These are phyloP conservation scores for Potentilla sterilis DNA, from an alignment of 306 rosid genomes.

Conservation along the genomic window DNA sequence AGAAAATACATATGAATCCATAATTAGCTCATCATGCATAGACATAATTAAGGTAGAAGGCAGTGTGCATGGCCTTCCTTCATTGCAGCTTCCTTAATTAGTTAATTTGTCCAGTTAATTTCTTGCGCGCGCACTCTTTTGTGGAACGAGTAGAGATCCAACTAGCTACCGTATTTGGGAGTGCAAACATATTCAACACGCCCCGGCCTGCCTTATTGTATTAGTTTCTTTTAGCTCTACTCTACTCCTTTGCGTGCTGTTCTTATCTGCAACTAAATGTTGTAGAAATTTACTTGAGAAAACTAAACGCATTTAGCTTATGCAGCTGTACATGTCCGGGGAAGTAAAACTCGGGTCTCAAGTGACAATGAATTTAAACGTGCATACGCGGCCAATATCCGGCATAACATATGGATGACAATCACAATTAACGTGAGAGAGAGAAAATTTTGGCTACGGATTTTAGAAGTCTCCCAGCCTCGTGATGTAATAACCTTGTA, in stretches of 20 bases:
- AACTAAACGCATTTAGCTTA: too few species aligned
- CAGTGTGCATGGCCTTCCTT: neutral
- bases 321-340: neutral
- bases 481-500: neutral
- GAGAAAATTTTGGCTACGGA: neutral
- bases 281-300: too few species aligned
- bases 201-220: neutral
- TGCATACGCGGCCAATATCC: too few species aligned
- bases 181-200: neutral
- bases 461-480: neutral
- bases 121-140: neutral
- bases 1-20: too few species aligned
- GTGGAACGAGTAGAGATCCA: neutral
- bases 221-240: too few species aligned
- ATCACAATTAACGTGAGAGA: neutral
- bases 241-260: too few species aligned
- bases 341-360: neutral
- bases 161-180: neutral
- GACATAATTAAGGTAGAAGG: neutral
- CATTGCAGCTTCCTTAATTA: neutral
- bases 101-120: neutral
- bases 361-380: neutral
- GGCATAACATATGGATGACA: rapidly evolving
- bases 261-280: too few species aligned
- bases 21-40: too few species aligned